Evolutionary conservation across 495 filamentous ascomycete genomes (phyloP), one percentile per base, ranked within the genome.

Genomic region (Penicillium bovifimosum): DNA sequence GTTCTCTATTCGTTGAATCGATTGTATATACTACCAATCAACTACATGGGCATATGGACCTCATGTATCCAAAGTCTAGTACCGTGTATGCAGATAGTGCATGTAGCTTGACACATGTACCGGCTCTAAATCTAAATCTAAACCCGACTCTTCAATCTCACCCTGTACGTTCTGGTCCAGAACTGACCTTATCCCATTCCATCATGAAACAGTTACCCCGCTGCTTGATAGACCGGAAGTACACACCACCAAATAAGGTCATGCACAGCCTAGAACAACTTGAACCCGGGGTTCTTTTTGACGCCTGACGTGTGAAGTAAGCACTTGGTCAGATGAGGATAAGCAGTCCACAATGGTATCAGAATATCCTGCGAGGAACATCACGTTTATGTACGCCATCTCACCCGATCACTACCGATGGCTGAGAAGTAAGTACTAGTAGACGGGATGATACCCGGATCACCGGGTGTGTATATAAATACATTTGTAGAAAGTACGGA

Each of bases 291-390:
- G 41, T 47, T 36, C 46, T 48, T 38, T 28, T 24, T 36, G 13
- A 13, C 45, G 32, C 45, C 45, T 47, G 45, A 47, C 45, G 45
- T 47, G 34, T 29, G 46, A 10, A 17, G 44, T 47, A 47, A 48
- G 46, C 46, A 48, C 46, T 48, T 48, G 34, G 2, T 34, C 46
- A 8, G 46, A 48, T 48, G 14, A n/a, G 46, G 46, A 28, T 2
- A 33, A 45, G 11, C 5, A 33, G 13, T 24, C 14, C 20, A 24
- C 20, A 24, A 24, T 4, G 42, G 33, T 16, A 45, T 4, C 2
- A 9, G 29, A 45, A 45, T 45, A 45, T 24, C 27, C 41, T 43
- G 42, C 42, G 42, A 33, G 28, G 6, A 24, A 33, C 20, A 44
- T 44, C 41, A 44, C 41, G 41, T 44, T 32, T 31, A 44, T 32